These are phyloP conservation scores for Heracleum sosnowskyi DNA, from an alignment of 129 eudicot genomes.

Conservation along the genomic window DNA sequence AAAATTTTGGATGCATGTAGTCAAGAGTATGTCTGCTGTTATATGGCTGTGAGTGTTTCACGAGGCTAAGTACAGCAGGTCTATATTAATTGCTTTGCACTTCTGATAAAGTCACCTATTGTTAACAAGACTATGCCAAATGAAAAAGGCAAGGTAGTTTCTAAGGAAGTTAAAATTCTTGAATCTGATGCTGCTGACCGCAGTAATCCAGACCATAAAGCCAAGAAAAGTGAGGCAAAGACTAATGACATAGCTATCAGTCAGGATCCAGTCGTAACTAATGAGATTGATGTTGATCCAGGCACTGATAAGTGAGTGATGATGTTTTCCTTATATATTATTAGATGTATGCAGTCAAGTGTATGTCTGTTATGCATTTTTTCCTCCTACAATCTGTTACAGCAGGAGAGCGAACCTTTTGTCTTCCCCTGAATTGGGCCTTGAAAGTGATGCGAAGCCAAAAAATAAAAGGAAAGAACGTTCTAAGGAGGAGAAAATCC, in stretches of 20 bases:
- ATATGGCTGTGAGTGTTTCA: not conserved
- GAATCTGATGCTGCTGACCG: constrained; percentile 1
- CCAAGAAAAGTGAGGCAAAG: not conserved
- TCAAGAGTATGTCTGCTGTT: not conserved
- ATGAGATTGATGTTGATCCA: constrained; percentile 4
- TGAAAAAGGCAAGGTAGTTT: constrained; percentile 24
- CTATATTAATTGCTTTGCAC: not conserved
- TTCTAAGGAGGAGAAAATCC: constrained; percentile 21
- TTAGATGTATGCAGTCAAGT: not conserved
- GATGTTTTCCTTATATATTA: not conserved
- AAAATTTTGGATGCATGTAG: not conserved
- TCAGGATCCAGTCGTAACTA: constrained; percentile 17
- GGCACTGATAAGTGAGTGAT: constrained; percentile 30
- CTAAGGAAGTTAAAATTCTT: constrained; percentile 13
- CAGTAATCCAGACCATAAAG: not conserved
- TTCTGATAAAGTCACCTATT: not conserved
- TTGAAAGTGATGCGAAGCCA: constrained; percentile 18
- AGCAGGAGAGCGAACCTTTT: constrained; percentile 8
- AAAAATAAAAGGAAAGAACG: constrained; percentile 37
- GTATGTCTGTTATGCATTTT: not conserved
- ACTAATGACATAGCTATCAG: not conserved
- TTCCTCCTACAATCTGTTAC: not conserved
- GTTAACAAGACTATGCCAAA: constrained; percentile 10
- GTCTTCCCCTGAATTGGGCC: constrained; percentile 13
- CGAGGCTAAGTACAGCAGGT: not conserved